These are phyloP conservation scores for Torulaspora quercuum DNA, from an alignment of 805 yeast species.

Conservation along the genomic window DNA sequence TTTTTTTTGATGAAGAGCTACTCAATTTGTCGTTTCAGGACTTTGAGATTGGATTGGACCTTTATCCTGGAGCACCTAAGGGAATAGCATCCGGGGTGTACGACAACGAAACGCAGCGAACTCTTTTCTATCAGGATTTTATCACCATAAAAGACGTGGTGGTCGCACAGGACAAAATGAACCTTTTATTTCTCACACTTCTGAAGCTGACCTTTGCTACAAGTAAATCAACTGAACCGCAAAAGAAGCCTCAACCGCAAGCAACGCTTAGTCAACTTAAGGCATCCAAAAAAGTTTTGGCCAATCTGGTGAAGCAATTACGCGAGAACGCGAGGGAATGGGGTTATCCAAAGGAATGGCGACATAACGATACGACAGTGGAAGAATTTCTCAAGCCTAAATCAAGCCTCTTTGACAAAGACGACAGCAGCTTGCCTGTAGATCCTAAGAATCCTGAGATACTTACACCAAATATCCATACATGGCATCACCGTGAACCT, in stretches of 20 bases:
- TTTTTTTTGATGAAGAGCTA: conserved; percentile 24
- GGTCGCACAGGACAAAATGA: conserved; percentile 29
- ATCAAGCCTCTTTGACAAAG: conserved; percentile 17
- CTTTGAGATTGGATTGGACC: conserved; percentile 32
- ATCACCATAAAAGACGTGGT: conserved; percentile 21
- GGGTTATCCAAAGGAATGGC: conserved; percentile 36
- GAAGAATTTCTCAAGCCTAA: conserved; percentile 16
- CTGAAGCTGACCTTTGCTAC: conserved; percentile 25
- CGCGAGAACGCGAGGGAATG: conserved; percentile 25
- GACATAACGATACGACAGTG: conserved; percentile 1
- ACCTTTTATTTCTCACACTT: conserved; percentile 26
- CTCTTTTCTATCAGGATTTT: conserved; percentile 16
- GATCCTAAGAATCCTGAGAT: conserved; percentile 24
- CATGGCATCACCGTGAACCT: conserved; percentile 20
- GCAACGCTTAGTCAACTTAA: conserved; percentile 20
- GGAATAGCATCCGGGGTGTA: conserved; percentile 19
- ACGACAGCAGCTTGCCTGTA: conserved; percentile 19
- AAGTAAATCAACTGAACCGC: conserved; percentile 16
- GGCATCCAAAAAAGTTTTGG: conserved; percentile 23
- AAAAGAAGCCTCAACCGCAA: conserved; percentile 20
- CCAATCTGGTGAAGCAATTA: conserved; percentile 23
- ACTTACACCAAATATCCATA: conserved; percentile 21
- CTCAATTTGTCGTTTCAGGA: conserved; percentile 32
- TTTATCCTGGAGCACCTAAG: conserved; percentile 22
- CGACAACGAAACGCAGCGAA: conserved; percentile 10